These are phyloP conservation scores for Aspergillus puulaauensis DNA, from an alignment of 2,329 filamentous ascomycete species.

Conservation along the genomic window DNA sequence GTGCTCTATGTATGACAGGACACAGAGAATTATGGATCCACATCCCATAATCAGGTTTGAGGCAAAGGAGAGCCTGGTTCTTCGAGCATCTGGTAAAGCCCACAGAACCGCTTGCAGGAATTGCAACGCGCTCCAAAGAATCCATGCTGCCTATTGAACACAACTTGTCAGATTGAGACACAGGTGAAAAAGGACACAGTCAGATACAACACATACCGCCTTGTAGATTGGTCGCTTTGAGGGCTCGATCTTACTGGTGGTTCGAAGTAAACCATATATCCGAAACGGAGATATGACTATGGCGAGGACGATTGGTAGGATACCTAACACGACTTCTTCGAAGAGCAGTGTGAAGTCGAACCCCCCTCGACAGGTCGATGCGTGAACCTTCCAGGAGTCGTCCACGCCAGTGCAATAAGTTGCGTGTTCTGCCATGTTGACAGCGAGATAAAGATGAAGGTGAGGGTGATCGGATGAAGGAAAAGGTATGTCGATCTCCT, in stretches of 20 bases:
- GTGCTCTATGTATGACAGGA: constrained; percentile 51
- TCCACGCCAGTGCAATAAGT: neutral
- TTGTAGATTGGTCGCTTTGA: constrained; percentile 26
- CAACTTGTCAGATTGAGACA: neutral
- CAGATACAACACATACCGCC: constrained; percentile 30
- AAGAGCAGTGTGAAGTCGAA: constrained; percentile 50
- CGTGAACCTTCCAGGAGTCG: constrained; percentile 4
- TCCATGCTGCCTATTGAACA: constrained; percentile 28
- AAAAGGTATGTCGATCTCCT: neutral
- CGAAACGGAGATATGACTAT: constrained; percentile 34
- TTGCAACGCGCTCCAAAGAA: constrained; percentile 35
- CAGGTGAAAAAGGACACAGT: neutral
- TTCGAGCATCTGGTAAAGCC: constrained; percentile 28
- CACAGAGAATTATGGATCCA: constrained; percentile 31
- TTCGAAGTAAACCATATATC: constrained; percentile 35
- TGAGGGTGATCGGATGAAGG: neutral
- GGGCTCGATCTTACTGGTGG: constrained; percentile 34
- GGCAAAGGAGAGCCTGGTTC: constrained; percentile 35
- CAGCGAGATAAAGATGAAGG: neutral
- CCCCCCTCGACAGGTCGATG: constrained; percentile 35
- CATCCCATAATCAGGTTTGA: constrained; percentile 30
- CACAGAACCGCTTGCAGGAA: constrained; percentile 40
- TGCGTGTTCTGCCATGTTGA: neutral
- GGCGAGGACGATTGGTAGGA: constrained; percentile 38
- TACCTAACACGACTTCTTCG: constrained; percentile 42